Base-by-base conservation (phyloP, 257 asterid species). In the Capsicum rhomboideum region DNA sequence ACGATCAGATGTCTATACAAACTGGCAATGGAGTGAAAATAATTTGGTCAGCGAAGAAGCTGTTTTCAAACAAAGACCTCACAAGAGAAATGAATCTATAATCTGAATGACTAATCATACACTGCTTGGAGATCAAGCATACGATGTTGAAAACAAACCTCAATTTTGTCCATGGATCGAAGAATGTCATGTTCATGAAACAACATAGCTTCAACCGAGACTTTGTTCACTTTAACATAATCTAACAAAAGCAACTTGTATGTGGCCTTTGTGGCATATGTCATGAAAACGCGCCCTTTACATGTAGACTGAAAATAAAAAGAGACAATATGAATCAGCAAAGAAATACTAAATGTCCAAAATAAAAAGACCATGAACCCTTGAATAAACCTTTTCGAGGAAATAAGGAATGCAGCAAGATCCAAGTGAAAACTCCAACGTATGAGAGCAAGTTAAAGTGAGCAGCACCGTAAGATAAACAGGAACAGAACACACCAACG, bases 391-490 rank as follows among this genome's bases (percentile, higher is more conserved):
- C 98, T 94, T 93, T 89, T 96, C 97, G 84, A 96, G 91, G 79
- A 96, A 96, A 91, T 94, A 96, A 50, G 98, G 98, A 88, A 96
- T 84, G 98, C 99, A 80, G 99, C 98, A 93, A 94, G 99, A 89
- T 96, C 99, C 93, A 96, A 91, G 92, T 96, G 99, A 91, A 94
- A 96, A 90, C 99, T 96, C 93, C 90, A 87, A 74, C 82, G 31
- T 81, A 40, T 28, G 6, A 79, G 37, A 14, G 14, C 10, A 56
- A 61, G 37, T 23, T 61, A 72, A 29, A 16, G 86, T 13, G 49
- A 61, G 58, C 18, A 26, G 1, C 12, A 10, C 4, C 10, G 18
- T 53, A 84, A 42, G 59, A 69, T 58, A 58, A 71, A 80, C 49
- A 78, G 67, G 71, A 10, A 67, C 8, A 56, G 6, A 6, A 4